Evolutionary conservation across 331 rosid species (phyloP), one percentile per base, ranked within the genome.

Genomic region (Dryas integrifolia): DNA sequence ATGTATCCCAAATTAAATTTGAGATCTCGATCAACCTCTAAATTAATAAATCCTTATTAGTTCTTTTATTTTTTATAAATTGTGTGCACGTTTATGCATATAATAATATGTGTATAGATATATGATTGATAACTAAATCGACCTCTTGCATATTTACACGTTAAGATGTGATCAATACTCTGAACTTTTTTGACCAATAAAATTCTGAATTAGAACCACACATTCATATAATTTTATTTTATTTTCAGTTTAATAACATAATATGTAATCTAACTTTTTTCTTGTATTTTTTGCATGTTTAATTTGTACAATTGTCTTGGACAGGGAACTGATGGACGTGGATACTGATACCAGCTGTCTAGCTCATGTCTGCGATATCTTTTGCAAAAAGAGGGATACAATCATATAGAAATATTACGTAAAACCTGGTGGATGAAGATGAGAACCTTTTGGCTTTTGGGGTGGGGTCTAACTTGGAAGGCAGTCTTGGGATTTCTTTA

Each of bases 281-380:
- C 47, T 44, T 2, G 1, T 4, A 44, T 44, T 44, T 44, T 44
- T 44, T 44, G 47, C 9, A 5, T 3, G 47, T 44, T 44, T 44
- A 44, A 5, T 13, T 35, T 58, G 26, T 30, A 58, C 8, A 24
- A 2, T 30, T 10, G 26, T 58, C 24, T 13, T 14, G 40, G 16
- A 1, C 24, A 43, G 58, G 63, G 61, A 43, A 38, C 41, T 57
- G 77, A 70, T 55, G 69, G 77, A 70, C 73, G 77, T 64, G 80
- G 77, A 70, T 41, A 35, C 43, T 65, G 44, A 67, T 63, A 30
- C 35, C 35, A 52, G 50, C 64, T 81, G 81, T 81, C 76, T 12
- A 76, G 21, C 43, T 30, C 73, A 12, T 80, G 84, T 80, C 74
- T 71, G 72, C 18, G 77, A 67, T 76, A 67, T 67, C 73, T 76